A percentile compares a stretch with the other conserved stretches of the same genome.
Conservation (phyloP, 2,329 filamentous ascomycete species). For the Penicillium janthinellum region DNA sequence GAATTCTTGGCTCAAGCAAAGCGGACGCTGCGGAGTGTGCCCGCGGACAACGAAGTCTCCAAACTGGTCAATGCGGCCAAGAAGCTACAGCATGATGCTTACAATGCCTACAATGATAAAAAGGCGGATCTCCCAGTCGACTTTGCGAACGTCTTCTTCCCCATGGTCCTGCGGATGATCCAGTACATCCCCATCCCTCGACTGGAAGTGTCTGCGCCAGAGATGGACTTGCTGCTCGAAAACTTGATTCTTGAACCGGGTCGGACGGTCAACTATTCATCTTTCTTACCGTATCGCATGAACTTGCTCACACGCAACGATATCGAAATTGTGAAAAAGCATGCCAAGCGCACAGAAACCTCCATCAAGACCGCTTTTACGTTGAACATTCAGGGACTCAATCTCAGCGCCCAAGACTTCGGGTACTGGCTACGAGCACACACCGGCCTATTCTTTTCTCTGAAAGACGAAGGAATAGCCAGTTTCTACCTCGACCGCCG, state of each 20-base stretch:
- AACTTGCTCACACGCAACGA: slow-evolving; percentile 83
- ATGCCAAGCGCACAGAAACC: slow-evolving; percentile 65
- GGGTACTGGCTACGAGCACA: slow-evolving; percentile 88
- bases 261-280: slow-evolving; percentile 77
- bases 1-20: slow-evolving; percentile 69
- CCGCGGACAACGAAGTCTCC: slow-evolving; percentile 71
- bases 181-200: slow-evolving; percentile 90
- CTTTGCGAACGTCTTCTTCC: slow-evolving; percentile 76
- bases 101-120: slow-evolving; percentile 62
- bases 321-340: slow-evolving; percentile 78
- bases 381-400: slow-evolving; percentile 79
- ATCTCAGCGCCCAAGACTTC: slow-evolving; percentile 79
- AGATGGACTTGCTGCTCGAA: slow-evolving; percentile 82
- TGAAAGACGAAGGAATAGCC: slow-evolving; percentile 81
- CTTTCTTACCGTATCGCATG: slow-evolving; percentile 84
- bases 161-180: slow-evolving; percentile 72
- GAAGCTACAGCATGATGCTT: slow-evolving; percentile 71
- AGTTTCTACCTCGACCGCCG: slow-evolving; percentile 83
- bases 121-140: slow-evolving; percentile 76
- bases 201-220: slow-evolving; percentile 80
- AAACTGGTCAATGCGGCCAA: slow-evolving; percentile 67
- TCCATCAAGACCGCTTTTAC: slow-evolving; percentile 71
- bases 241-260: slow-evolving; percentile 91
- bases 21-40: slow-evolving; percentile 66
- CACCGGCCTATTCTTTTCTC: slow-evolving; percentile 66